Evolutionary conservation across 305 asterid species (phyloP).

Genomic region (Solanum hybrid): DNA sequence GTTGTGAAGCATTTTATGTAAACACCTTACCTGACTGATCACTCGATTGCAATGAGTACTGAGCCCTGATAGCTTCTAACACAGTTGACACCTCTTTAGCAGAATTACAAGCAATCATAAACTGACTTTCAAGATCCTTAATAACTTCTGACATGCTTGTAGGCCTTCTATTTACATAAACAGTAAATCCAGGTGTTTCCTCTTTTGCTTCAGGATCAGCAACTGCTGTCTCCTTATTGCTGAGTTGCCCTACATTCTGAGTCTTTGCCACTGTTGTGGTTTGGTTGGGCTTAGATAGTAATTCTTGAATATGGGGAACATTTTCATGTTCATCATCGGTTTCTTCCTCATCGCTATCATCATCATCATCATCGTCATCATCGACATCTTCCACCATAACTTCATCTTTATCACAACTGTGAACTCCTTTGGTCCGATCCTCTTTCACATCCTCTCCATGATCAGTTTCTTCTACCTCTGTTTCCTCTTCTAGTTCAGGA

Average conservation of each 20-base stretch:
- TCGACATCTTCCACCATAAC: slow-evolving; percentile 63
- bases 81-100: slow-evolving; percentile 69
- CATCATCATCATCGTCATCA: slow-evolving; percentile 19
- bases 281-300: slow-evolving; percentile 30
- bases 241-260: slow-evolving; percentile 46
- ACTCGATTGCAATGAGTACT: slow-evolving; percentile 45
- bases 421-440: slow-evolving; percentile 18
- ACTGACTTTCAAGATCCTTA: slow-evolving; percentile 88
- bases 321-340: neutral
- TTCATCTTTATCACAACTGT: slow-evolving; percentile 35
- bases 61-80: slow-evolving; percentile 81
- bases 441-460: slow-evolving; percentile 27
- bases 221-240: slow-evolving; percentile 53
- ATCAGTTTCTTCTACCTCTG: slow-evolving; percentile 37
- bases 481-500: slow-evolving; percentile 63
- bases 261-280: slow-evolving; percentile 48
- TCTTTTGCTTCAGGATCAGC: slow-evolving; percentile 47
- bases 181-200: slow-evolving; percentile 86
- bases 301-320: slow-evolving; percentile 10
- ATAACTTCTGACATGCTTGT: slow-evolving; percentile 93
- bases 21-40: slow-evolving; percentile 57
- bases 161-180: slow-evolving; percentile 76
- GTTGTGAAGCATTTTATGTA: neutral
- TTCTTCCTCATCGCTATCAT: neutral
- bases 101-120: slow-evolving; percentile 62